phyloP scores from a whole-genome alignment of 176 grass and related monocot species.

The Rhynchospora tenuis region DNA sequence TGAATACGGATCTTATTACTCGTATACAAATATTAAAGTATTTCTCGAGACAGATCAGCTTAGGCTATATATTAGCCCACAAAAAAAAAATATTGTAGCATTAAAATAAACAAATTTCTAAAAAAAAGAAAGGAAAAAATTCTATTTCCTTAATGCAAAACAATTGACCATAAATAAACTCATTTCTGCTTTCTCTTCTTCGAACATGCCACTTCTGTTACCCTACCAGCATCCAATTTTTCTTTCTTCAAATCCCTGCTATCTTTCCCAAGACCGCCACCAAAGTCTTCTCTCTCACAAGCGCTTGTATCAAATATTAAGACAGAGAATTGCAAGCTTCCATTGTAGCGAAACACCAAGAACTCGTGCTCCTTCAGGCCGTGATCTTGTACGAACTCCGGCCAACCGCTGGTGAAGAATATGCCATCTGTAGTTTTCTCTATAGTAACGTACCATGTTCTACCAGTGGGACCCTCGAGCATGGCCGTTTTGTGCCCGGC shows the following conservation, averaged over 20 bases:
- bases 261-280: not conserved
- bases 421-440: conserved; percentile 12
- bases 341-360: conserved; percentile 52
- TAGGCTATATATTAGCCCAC: not conserved
- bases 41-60: not conserved
- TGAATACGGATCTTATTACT: not conserved
- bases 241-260: not conserved
- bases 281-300: conserved; percentile 43
- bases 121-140: not conserved
- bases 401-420: conserved; percentile 58
- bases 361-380: conserved; percentile 48
- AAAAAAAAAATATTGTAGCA: not conserved
- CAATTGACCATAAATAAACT: not conserved
- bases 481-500: not conserved
- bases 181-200: not conserved
- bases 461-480: conserved; percentile 33
- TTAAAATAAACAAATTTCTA: not conserved
- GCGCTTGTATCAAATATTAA: conserved; percentile 48
- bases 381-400: conserved; percentile 60
- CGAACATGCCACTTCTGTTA: not conserved
- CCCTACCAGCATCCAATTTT: not conserved
- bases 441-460: conserved; percentile 39
- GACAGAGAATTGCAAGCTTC: conserved; percentile 51
- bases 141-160: not conserved
- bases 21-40: not conserved